Conservation (phyloP, 345 rosid species). For the Lumnitzera racemosa region DNA sequence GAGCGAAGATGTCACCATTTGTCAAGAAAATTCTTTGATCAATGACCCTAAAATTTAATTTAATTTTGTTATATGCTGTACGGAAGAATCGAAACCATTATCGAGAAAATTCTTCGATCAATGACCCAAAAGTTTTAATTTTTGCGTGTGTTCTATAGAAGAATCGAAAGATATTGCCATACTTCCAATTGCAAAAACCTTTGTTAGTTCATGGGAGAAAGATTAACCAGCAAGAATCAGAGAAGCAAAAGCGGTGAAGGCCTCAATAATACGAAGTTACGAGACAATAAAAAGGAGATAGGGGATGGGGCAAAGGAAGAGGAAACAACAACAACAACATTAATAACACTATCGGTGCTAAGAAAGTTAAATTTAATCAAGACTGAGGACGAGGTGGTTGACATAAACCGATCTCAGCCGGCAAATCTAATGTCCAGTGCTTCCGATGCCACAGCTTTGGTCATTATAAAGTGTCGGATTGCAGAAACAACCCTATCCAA, state of each 20-base stretch:
- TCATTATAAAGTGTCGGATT: slow-evolving; percentile 9
- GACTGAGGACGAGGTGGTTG: neutral
- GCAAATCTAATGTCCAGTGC: neutral
- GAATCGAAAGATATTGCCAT: neutral
- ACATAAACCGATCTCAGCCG: too few species aligned
- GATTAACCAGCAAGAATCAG: neutral
- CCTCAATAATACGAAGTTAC: too few species aligned
- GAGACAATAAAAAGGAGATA: too few species aligned
- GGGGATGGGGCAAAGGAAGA: too few species aligned
- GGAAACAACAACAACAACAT: neutral
- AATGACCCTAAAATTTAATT: neutral
- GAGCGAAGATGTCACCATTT: neutral
- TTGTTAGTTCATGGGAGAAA: neutral
- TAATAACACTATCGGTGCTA: too few species aligned
- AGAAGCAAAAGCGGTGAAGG: neutral
- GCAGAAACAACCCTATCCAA: neutral
- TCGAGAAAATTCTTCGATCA: neutral
- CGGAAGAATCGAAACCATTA: neutral
- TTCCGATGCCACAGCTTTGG: slow-evolving; percentile 1
- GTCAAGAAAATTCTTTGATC: neutral
- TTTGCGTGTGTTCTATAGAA: neutral
- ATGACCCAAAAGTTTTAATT: neutral
- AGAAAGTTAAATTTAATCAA: neutral
- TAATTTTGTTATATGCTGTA: too few species aligned
- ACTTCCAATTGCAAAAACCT: neutral